Percentiles rank a stretch among this genome's conserved stretches.
These are phyloP conservation scores for Zelopaecilomyces penicillatus DNA, from an alignment of 2,329 filamentous ascomycete species.

Conservation along the genomic window DNA sequence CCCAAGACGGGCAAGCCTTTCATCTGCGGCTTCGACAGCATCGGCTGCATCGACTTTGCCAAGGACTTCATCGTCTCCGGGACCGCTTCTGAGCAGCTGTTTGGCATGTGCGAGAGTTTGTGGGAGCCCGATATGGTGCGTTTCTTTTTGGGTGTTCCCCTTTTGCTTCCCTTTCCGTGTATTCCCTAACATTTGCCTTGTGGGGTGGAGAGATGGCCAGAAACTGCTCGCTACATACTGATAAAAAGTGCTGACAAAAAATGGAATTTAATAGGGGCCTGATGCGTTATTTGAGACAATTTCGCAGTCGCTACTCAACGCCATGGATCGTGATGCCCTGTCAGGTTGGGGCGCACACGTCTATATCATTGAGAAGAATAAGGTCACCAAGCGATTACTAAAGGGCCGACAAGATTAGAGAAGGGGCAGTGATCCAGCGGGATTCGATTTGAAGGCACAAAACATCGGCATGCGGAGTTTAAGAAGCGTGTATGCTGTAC, in stretches of 20 bases:
- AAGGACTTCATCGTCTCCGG: conserved; percentile 99
- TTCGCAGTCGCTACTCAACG: conserved; percentile 90
- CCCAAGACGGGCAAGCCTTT: conserved; percentile 91
- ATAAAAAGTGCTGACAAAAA: too few species aligned
- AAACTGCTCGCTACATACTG: too few species aligned
- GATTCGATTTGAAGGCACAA: neutral
- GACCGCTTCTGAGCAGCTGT: conserved; percentile 93
- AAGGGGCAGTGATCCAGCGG: neutral
- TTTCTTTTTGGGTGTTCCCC: conserved; percentile 14
- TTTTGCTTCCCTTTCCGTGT: neutral
- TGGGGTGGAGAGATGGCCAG: too few species aligned
- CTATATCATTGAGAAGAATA: conserved; percentile 99
- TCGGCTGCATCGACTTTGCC: conserved; percentile 98
- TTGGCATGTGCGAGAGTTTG: conserved; percentile 95
- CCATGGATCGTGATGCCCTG: conserved; percentile 90
- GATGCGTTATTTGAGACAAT: conserved; percentile 98
- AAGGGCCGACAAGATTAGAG: conserved; percentile 38
- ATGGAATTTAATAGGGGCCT: conserved; percentile 50
- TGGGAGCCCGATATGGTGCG: conserved; percentile 95
- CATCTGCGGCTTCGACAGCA: conserved; percentile 98
- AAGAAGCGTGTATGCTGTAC: conserved; percentile 7
- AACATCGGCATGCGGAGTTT: conserved; percentile 4
- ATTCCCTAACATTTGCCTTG: neutral
- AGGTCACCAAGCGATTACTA: conserved; percentile 97
- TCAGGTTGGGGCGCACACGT: conserved; percentile 98